phyloP scores from a whole-genome alignment of 208 protist genomes.

The Phytomonas francai region DNA sequence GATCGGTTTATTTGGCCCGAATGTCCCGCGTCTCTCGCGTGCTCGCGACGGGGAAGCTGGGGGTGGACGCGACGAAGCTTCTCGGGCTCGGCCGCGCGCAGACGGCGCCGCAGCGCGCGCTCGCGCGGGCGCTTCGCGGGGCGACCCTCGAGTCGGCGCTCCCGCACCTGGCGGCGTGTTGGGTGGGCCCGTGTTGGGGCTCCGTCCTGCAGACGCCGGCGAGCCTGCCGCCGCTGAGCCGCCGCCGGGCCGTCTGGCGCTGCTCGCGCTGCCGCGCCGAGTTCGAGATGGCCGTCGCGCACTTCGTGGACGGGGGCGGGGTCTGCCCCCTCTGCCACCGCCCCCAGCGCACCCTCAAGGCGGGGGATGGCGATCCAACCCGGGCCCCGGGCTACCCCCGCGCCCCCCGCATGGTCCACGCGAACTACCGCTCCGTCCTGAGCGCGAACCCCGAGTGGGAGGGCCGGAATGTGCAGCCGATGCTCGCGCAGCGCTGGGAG shows the following conservation, averaged over 20 bases:
- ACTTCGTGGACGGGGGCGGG: constrained; percentile 64
- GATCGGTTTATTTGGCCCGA: too few relatives aligned
- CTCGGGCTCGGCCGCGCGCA: constrained; percentile 44
- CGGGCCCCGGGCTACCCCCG: constrained; percentile 26
- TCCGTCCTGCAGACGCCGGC: constrained; percentile 76
- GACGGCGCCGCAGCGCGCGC: constrained; percentile 35
- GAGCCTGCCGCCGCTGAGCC: constrained; percentile 54
- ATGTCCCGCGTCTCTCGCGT: too few relatives aligned
- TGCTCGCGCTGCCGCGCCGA: constrained; percentile 72
- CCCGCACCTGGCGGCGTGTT: constrained; percentile 79
- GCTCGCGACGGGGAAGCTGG: too few relatives aligned
- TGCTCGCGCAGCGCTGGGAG: constrained; percentile 84
- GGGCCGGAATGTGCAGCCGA: constrained; percentile 73
- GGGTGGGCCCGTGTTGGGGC: constrained; percentile 84
- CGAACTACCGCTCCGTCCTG: constrained; percentile 76
- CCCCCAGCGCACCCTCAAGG: constrained; percentile 32
- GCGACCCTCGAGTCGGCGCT: constrained; percentile 66
- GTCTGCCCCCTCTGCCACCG: constrained; percentile 77
- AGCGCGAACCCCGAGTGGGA: constrained; percentile 81
- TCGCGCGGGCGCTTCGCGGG: too few relatives aligned
- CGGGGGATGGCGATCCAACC: constrained; percentile 2
- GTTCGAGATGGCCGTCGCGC: constrained; percentile 70
- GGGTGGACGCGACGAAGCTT: constrained; percentile 35
- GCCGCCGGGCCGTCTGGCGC: constrained; percentile 74
- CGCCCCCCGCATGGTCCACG: constrained; percentile 81